phyloP scores from a whole-genome alignment of 139 green algal genomes.

The Limnomonas spitsbergensis region DNA sequence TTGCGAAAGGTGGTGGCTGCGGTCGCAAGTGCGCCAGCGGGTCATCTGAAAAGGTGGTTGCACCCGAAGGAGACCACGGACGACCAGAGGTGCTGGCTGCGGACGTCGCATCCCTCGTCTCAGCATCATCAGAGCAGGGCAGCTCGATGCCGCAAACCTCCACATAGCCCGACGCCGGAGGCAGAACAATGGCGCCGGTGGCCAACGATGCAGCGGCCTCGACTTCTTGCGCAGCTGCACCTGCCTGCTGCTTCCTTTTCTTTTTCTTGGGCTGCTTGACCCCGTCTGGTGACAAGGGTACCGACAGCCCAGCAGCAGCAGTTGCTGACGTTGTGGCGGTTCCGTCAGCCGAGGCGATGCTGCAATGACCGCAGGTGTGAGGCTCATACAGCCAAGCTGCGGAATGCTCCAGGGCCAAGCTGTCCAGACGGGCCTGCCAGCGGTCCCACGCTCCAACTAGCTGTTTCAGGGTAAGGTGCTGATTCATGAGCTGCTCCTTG shows the following conservation, averaged over 20 bases:
- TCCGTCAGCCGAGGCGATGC: too few relatives aligned
- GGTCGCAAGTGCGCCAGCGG: neutral
- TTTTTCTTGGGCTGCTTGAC: neutral
- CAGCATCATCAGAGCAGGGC: constrained; percentile 12
- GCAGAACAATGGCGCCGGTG: constrained; percentile 11
- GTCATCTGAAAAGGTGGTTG: neutral
- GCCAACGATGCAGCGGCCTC: too few relatives aligned
- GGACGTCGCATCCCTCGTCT: neutral
- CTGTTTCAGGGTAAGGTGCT: constrained; percentile 37
- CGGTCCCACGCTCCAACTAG: constrained; percentile 15
- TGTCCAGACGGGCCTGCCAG: constrained; percentile 39
- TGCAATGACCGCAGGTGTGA: neutral
- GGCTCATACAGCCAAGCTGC: constrained; percentile 30
- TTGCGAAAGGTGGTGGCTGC: neutral
- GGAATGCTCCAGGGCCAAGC: constrained; percentile 37
- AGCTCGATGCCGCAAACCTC: constrained; percentile 31
- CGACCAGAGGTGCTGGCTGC: neutral
- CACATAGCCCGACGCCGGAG: constrained; percentile 44
- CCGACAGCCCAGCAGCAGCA: too few relatives aligned
- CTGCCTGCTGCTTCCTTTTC: too few relatives aligned
- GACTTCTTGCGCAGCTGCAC: too few relatives aligned
- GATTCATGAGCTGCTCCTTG: neutral
- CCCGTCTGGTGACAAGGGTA: neutral
- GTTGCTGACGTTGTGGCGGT: too few relatives aligned
- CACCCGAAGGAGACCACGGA: neutral